Conservation (phyloP, 345 rosid genomes). For the Salix caprea region DNA sequence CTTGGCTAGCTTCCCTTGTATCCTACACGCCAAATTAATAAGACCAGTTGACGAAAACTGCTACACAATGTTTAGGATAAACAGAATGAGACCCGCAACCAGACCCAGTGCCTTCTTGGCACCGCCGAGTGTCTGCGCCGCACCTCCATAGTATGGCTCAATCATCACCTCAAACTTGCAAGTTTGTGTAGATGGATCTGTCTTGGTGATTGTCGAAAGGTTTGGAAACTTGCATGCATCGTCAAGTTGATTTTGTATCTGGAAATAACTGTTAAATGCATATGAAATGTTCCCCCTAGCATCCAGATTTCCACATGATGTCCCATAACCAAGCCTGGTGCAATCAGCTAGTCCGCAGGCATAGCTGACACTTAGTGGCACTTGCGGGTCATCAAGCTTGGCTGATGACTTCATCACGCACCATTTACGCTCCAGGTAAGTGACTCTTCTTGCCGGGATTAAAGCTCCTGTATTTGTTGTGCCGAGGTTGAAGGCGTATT, state of each 20-base stretch:
- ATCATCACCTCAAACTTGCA: constrained; percentile 69
- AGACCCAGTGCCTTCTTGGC: constrained; percentile 15
- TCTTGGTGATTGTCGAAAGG: constrained; percentile 49
- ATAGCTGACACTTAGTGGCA: constrained; percentile 65
- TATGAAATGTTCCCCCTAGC: constrained; percentile 62
- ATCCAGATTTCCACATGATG: constrained; percentile 67
- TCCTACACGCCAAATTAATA: background rate
- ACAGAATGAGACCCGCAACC: constrained; percentile 24
- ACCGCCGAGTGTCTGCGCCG: constrained; percentile 14
- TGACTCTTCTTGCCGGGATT: constrained; percentile 49
- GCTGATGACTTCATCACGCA: constrained; percentile 67
- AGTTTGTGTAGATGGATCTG: constrained; percentile 50
- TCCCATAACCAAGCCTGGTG: constrained; percentile 80
- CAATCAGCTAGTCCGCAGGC: constrained; percentile 83
- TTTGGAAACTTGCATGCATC: constrained; percentile 75
- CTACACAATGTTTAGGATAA: constrained; percentile 30
- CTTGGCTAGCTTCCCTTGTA: background rate
- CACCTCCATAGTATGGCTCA: constrained; percentile 65
- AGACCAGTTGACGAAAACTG: constrained; percentile 16
- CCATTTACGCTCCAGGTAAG: constrained; percentile 60
- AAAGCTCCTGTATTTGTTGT: constrained; percentile 64
- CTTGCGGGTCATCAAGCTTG: constrained; percentile 57
- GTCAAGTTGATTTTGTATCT: constrained; percentile 67
- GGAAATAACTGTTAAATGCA: constrained; percentile 90
- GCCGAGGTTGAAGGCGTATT: constrained; percentile 68